These are phyloP conservation scores for Silene latifolia DNA, from an alignment of 148 eudicot species.

Conservation along the genomic window DNA sequence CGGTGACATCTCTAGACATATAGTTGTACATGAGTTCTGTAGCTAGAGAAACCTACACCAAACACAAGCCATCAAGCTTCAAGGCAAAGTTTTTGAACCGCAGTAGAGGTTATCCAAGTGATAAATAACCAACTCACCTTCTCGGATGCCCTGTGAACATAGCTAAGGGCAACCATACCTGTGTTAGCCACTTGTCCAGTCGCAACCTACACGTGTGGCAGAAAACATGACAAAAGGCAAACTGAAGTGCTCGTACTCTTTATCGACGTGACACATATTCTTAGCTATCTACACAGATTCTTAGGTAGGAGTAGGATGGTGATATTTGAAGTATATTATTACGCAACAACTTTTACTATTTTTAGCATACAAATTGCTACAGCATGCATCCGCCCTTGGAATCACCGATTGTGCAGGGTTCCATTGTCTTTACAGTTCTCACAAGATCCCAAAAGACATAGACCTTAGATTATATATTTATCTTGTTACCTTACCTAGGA, in stretches of 20 bases:
- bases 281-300: neutral
- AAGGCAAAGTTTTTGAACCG: neutral
- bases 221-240: neutral
- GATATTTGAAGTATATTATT: too few species aligned
- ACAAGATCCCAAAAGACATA: too few species aligned
- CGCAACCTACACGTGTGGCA: constrained; percentile 51
- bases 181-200: constrained; percentile 93
- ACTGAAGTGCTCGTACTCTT: neutral
- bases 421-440: too few species aligned
- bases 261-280: neutral
- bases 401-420: too few species aligned
- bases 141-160: constrained; percentile 88
- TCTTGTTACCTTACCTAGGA: too few species aligned
- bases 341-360: too few species aligned
- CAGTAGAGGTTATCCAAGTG: neutral
- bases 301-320: neutral
- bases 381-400: too few species aligned
- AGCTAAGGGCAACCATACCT: constrained; percentile 77
- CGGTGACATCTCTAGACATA: constrained; percentile 74
- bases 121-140: constrained; percentile 42
- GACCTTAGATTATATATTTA: too few species aligned
- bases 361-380: too few species aligned
- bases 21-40: constrained; percentile 83
- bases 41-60: constrained; percentile 76
- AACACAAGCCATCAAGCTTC: constrained; percentile 11